Evolutionary conservation across 192 early-diverging fungal genomes (phyloP).

Genomic region (Dimargaris xerosporica): DNA sequence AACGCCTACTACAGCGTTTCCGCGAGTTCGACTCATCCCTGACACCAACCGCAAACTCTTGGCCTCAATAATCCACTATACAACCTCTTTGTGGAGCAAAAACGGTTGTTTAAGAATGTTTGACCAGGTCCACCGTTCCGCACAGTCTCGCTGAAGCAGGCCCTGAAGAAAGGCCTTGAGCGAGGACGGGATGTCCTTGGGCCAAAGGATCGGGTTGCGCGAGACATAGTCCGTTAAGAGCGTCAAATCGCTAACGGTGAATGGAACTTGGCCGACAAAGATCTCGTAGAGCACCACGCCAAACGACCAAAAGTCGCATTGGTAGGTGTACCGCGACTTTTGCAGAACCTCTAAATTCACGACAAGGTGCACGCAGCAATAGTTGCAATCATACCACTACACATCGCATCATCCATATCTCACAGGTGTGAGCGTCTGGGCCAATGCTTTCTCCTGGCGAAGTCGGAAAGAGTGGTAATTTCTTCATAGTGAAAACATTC

Average conservation of each 20-base stretch:
- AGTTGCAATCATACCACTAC: too few relatives aligned
- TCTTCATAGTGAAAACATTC: too few relatives aligned
- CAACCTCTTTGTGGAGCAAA: slow-evolving; percentile 5
- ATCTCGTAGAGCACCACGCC: slow-evolving; percentile 32
- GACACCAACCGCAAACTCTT: too few relatives aligned
- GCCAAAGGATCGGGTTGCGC: slow-evolving; percentile 31
- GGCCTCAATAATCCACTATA: too few relatives aligned
- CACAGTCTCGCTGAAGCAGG: slow-evolving; percentile 14
- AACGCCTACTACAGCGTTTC: too few relatives aligned
- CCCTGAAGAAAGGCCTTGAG: slow-evolving; percentile 23
- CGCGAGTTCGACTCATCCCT: too few relatives aligned
- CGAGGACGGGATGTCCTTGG: slow-evolving; percentile 25
- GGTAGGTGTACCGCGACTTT: slow-evolving; percentile 28
- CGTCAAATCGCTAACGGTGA: slow-evolving; percentile 24
- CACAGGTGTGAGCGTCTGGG: too few relatives aligned
- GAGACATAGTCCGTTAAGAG: slow-evolving; percentile 29
- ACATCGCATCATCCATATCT: too few relatives aligned
- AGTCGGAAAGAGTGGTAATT: too few relatives aligned
- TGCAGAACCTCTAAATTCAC: slow-evolving; percentile 22
- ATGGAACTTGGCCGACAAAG: slow-evolving; percentile 30
- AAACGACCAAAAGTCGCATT: slow-evolving; percentile 31
- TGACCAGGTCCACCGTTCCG: not conserved
- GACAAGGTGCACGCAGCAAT: too few relatives aligned
- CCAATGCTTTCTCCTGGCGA: too few relatives aligned
- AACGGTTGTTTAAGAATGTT: slow-evolving; percentile 9